phyloP scores from a whole-genome alignment of 2,329 filamentous ascomycete species.

The Hymenoscyphus fraxineus region DNA sequence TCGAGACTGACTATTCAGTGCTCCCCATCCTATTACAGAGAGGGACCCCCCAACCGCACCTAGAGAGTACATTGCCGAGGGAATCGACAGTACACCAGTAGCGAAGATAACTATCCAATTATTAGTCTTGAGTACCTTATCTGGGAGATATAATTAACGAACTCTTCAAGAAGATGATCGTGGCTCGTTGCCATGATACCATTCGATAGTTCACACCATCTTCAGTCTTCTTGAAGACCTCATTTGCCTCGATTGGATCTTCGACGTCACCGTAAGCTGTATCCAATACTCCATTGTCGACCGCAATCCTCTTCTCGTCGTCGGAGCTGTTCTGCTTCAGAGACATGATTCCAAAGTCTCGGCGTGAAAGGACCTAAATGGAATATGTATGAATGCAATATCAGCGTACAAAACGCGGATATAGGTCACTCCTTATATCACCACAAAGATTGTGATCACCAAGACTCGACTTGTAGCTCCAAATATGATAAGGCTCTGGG shows the following conservation, averaged over 20 bases:
- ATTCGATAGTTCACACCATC: slow-evolving; percentile 46
- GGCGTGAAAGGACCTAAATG: neutral
- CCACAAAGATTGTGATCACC: neutral
- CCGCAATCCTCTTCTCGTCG: slow-evolving; percentile 16
- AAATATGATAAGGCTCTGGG: neutral
- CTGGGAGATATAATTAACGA: slow-evolving; percentile 4
- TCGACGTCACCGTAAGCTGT: slow-evolving; percentile 19
- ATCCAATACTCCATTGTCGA: slow-evolving; percentile 22
- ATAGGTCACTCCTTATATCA: neutral
- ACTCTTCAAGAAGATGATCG: slow-evolving; percentile 45
- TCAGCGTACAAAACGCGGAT: neutral
- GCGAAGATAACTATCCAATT: slow-evolving; percentile 36
- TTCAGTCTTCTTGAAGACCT: slow-evolving; percentile 44
- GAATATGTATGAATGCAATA: neutral
- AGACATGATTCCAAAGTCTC: slow-evolving; percentile 1
- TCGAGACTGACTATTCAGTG: slow-evolving; percentile 28
- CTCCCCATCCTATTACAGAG: slow-evolving; percentile 40
- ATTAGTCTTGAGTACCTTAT: neutral
- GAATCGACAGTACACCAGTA: slow-evolving; percentile 42
- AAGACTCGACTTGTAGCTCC: neutral
- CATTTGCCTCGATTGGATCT: slow-evolving; percentile 29
- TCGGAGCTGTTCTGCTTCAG: slow-evolving; percentile 4
- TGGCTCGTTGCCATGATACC: slow-evolving; percentile 46
- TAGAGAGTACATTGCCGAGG: slow-evolving; percentile 41
- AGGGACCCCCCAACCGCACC: slow-evolving; percentile 43